These are phyloP conservation scores for Naganishia sp. DNA, from an alignment of 1,284 basidiomycete species.

Conservation along the genomic window DNA sequence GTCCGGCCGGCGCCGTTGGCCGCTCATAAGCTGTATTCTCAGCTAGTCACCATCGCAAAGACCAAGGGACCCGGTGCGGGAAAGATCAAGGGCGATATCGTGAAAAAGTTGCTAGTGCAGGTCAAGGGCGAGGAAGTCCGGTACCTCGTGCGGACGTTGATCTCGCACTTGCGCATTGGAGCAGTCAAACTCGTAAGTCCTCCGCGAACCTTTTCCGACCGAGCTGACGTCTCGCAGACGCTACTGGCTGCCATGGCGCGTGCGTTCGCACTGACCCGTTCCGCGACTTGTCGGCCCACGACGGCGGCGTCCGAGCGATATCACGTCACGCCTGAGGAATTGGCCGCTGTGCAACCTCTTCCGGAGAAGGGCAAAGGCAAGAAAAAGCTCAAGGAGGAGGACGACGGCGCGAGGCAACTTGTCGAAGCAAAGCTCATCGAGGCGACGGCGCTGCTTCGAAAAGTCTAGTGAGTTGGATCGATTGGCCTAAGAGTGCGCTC, in stretches of 20 bases:
- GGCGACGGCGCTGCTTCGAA: constrained; percentile 69
- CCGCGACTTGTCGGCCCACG: constrained; percentile 34
- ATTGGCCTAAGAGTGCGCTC: background rate
- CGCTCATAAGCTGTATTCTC: constrained; percentile 65
- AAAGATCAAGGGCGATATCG: constrained; percentile 73
- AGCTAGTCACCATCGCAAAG: constrained; percentile 65
- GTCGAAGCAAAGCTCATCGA: constrained; percentile 58
- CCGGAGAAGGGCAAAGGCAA: constrained; percentile 52
- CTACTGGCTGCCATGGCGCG: constrained; percentile 80
- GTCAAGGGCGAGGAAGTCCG: constrained; percentile 83
- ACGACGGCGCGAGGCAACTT: constrained; percentile 57
- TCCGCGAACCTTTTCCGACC: background rate
- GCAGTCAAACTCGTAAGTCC: constrained; percentile 68
- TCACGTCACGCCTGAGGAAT: constrained; percentile 45
- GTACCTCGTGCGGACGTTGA: constrained; percentile 76
- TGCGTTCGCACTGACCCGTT: constrained; percentile 69
- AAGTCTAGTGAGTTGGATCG: constrained; percentile 60
- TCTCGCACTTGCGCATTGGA: constrained; percentile 76
- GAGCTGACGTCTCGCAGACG: constrained; percentile 53
- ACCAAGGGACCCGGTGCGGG: constrained; percentile 73
- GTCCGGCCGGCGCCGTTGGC: constrained; percentile 70
- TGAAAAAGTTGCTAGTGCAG: constrained; percentile 78
- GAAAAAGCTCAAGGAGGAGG: constrained; percentile 54
- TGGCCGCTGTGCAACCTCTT: constrained; percentile 54
- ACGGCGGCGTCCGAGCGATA: constrained; percentile 5